Evolutionary conservation across 2,329 filamentous ascomycete genomes (phyloP).

Genomic region (Cladosporium sphaerospermum): DNA sequence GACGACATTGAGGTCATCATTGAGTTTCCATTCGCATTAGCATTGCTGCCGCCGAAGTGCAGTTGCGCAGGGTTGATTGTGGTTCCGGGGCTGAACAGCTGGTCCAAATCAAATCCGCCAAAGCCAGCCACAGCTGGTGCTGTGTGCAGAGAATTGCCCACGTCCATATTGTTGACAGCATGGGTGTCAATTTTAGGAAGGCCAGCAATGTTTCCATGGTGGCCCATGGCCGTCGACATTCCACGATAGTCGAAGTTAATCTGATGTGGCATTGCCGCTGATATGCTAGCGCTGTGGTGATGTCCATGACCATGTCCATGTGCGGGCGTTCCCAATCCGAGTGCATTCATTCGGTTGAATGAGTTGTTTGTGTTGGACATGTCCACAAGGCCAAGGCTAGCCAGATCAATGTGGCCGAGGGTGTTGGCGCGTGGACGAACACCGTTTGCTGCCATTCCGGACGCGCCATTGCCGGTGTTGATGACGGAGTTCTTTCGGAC

Average conservation of each 20-base stretch:
- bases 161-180: slow-evolving; percentile 54
- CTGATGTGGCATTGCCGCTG: slow-evolving; percentile 3
- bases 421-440: slow-evolving; percentile 93
- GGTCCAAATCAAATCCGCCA: slow-evolving; percentile 65
- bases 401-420: slow-evolving; percentile 83
- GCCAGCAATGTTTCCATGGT: slow-evolving; percentile 60
- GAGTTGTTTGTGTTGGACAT: slow-evolving; percentile 17
- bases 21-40: neutral
- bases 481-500: slow-evolving; percentile 91
- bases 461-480: slow-evolving; percentile 43
- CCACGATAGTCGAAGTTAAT: slow-evolving; percentile 60
- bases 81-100: slow-evolving; percentile 59
- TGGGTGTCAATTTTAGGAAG: slow-evolving; percentile 81
- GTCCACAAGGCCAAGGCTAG: slow-evolving; percentile 53
- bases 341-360: slow-evolving; percentile 24
- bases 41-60: slow-evolving; percentile 63
- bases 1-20: slow-evolving; percentile 6
- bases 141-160: slow-evolving; percentile 65
- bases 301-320: neutral
- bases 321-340: slow-evolving; percentile 11
- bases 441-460: slow-evolving; percentile 39
- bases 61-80: slow-evolving; percentile 63
- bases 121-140: slow-evolving; percentile 66
- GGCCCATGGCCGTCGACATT: slow-evolving; percentile 63
- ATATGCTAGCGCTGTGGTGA: slow-evolving; percentile 7